Base-by-base conservation (phyloP, 176 grass and related monocot genomes). In the sorghum (Sorghum bicolor) region DNA sequence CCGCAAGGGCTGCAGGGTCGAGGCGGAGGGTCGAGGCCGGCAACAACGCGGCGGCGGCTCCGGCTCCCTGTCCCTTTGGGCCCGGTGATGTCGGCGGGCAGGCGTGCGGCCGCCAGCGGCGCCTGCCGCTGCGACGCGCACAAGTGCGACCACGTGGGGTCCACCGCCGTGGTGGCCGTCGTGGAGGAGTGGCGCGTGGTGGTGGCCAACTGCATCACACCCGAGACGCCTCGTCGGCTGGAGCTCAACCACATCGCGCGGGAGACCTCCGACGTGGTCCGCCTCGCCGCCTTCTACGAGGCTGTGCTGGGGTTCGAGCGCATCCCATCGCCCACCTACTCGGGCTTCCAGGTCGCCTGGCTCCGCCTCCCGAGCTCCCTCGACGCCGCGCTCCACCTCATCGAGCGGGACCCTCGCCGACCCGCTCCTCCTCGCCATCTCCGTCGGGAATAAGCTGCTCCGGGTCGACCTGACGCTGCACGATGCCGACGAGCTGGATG, bases 231-330 rank as follows among this genome's bases (percentile, higher is more conserved):
- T n/a, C n/a, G n/a, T n/a, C n/a, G n/a, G 80, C 93, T 93, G 38
- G 87, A 78, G 87, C 69, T 98, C 4, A 87, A 92, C 89, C 96
- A 98, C 89, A 83, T 95, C 83, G 91, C 93, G 69, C 88, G 89
- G 57, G 96, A 93, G 87, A 90, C 96, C 28, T 72, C 77, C 77
- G 91, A 98, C 89, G 91, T 98, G 81, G 80, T 77, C 10, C 89
- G 93, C 80, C 96, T 95, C 20, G 91, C 93, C 62, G 87, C 83
- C 47, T 98, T 98, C 91, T 98, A 95, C 87, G 87, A 93, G 84
- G 89, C 93, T 64, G 96, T 89, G 70, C 81, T 95, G 41, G 93
- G 96, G 38, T 98, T 98, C 79, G 93, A 98, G 91, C 85, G 79
- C 58, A 45, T 94, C 24, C 58, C 89, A 0, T 28, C 89, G 31